These are phyloP conservation scores for Flaveria linearis DNA, from an alignment of 129 eudicot species.

Conservation along the genomic window DNA sequence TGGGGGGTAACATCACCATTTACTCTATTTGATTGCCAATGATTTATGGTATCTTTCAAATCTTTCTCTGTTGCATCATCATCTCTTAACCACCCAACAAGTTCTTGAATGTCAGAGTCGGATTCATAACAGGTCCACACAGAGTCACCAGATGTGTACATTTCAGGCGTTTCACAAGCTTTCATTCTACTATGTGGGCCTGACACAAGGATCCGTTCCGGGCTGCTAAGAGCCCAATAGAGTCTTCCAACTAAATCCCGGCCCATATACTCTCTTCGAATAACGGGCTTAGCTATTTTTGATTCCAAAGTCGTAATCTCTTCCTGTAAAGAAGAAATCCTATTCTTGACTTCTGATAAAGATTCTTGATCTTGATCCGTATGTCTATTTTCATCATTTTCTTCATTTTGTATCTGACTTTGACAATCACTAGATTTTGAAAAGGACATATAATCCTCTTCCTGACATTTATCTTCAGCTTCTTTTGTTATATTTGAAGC, in stretches of 20 bases:
- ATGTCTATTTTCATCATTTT: slow-evolving; percentile 29
- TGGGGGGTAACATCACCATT: slow-evolving; percentile 28
- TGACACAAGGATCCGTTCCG: slow-evolving; percentile 49
- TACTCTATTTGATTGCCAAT: slow-evolving; percentile 51
- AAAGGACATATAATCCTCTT: slow-evolving; percentile 30
- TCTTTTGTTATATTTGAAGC: slow-evolving; percentile 38
- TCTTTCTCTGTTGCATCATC: slow-evolving; percentile 67
- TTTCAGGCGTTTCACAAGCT: slow-evolving; percentile 32
- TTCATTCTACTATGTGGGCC: slow-evolving; percentile 34
- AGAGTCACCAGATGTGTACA: slow-evolving; percentile 45
- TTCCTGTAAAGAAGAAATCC: slow-evolving; percentile 50
- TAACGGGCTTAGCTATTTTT: slow-evolving; percentile 57
- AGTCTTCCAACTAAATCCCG: slow-evolving; percentile 71
- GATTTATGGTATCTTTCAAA: slow-evolving; percentile 62
- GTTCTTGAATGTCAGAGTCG: slow-evolving; percentile 59
- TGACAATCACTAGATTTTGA: slow-evolving; percentile 37
- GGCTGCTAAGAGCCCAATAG: slow-evolving; percentile 65
- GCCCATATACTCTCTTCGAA: slow-evolving; percentile 78
- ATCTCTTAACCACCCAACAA: slow-evolving; percentile 66
- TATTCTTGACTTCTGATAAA: slow-evolving; percentile 42
- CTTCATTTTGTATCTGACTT: slow-evolving; percentile 37
- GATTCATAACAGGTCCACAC: slow-evolving; percentile 74
- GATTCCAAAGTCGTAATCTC: slow-evolving; percentile 54
- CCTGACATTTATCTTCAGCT: slow-evolving; percentile 30
- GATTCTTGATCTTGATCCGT: slow-evolving; percentile 31